Evolutionary conservation across 495 filamentous ascomycete genomes (phyloP).

Genomic region (Echria macrotheca): DNA sequence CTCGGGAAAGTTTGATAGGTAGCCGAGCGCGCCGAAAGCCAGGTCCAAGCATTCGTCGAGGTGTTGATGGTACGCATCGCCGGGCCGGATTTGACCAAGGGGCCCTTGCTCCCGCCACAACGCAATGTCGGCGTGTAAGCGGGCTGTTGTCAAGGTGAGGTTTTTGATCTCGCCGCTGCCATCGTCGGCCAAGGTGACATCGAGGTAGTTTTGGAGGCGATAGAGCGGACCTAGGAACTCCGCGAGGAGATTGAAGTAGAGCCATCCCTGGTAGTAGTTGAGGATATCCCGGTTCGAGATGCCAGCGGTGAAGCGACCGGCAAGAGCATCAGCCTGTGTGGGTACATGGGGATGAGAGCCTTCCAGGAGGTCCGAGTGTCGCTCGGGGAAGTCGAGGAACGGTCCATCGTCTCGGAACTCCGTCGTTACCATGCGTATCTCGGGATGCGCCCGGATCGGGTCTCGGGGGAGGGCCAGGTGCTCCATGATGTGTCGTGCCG

Average conservation of each 20-base stretch:
- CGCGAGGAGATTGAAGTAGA: background rate
- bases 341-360: background rate
- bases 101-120: background rate
- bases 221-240: background rate
- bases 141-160: background rate
- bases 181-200: too few relatives aligned
- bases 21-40: background rate
- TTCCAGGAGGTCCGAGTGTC: background rate
- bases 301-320: background rate
- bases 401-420: background rate
- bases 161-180: background rate
- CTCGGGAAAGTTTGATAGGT: background rate
- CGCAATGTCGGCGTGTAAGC: background rate
- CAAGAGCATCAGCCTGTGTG: background rate
- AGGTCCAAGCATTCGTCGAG: background rate
- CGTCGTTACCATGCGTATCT: background rate
- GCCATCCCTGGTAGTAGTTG: background rate
- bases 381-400: background rate
- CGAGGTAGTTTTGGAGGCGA: background rate
- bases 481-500: too few relatives aligned
- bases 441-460: background rate
- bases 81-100: background rate
- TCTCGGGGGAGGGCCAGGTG: background rate
- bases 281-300: background rate
- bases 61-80: background rate